Evolutionary conservation across 495 filamentous ascomycete species (phyloP).

Genomic region (Penicillium desertorum): DNA sequence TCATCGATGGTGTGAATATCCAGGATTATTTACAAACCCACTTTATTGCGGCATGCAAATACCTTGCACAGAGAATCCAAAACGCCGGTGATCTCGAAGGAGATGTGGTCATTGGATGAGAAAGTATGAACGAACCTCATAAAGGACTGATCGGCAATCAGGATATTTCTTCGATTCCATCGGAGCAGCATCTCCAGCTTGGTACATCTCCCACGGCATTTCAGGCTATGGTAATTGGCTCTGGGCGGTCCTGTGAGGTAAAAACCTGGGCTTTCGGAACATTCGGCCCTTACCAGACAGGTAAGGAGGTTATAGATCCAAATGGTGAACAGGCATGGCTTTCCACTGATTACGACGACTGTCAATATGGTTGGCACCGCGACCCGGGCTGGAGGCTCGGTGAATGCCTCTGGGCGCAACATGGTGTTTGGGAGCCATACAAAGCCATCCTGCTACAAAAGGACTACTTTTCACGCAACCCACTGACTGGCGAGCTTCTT

Average conservation of each 20-base stretch:
- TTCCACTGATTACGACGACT: conserved; percentile 75
- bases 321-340: conserved; percentile 85
- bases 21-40: conserved; percentile 93
- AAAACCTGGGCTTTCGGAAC: conserved; percentile 91
- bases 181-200: conserved; percentile 87
- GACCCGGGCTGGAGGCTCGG: conserved; percentile 87
- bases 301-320: conserved; percentile 81
- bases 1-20: conserved; percentile 92
- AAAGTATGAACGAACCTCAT: conserved; percentile 92
- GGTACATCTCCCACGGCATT: conserved; percentile 93
- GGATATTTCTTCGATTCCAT: conserved; percentile 77
- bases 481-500: conserved; percentile 64
- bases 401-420: conserved; percentile 94
- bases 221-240: conserved; percentile 88
- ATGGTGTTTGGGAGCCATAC: conserved; percentile 87
- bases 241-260: conserved; percentile 83
- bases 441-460: conserved; percentile 75
- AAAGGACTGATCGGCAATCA: conserved; percentile 82
- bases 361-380: conserved; percentile 84
- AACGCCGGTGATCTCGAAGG: conserved; percentile 88
- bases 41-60: conserved; percentile 72
- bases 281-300: conserved; percentile 87
- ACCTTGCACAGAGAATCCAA: conserved; percentile 80
- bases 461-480: conserved; percentile 83
- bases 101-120: conserved; percentile 92